Evolutionary conservation across 345 rosid species (phyloP).

Genomic region (Brassica incana): DNA sequence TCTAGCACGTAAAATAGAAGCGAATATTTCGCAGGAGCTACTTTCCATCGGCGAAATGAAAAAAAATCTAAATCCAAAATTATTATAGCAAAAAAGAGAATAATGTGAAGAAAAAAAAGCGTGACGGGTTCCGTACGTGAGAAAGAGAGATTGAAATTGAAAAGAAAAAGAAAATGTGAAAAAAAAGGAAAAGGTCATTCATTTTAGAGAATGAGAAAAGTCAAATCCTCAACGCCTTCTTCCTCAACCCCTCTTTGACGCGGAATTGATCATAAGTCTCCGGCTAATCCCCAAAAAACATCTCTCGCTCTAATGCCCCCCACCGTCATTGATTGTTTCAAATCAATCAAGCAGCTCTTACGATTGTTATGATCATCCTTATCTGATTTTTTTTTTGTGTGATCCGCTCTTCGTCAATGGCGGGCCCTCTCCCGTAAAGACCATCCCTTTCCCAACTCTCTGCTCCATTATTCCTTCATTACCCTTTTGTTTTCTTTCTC

Average conservation of each 20-base stretch:
- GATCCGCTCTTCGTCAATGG: background rate
- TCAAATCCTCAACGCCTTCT: constrained; percentile 9
- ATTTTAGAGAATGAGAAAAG: background rate
- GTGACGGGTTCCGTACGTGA: background rate
- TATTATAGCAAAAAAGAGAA: background rate
- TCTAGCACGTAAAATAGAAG: background rate
- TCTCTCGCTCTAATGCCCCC: background rate
- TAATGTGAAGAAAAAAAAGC: background rate
- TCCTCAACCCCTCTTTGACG: constrained; percentile 13
- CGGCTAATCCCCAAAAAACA: background rate
- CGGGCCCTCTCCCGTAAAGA: constrained; percentile 12
- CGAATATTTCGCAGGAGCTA: background rate
- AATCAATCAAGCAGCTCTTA: background rate
- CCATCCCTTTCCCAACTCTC: background rate
- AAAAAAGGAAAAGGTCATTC: background rate
- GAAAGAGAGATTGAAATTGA: background rate
- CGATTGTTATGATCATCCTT: background rate
- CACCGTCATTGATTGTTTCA: background rate
- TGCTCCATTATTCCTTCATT: background rate
- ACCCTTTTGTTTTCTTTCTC: background rate
- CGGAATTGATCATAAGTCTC: constrained; percentile 12
- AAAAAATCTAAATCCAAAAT: background rate
- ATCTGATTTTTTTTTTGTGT: background rate
- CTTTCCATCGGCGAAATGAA: background rate
- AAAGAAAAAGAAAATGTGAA: background rate